Evolutionary conservation across 1,284 basidiomycete genomes (phyloP), one percentile per base, ranked within the genome.

Genomic region (Fomitopsis pinicola): DNA sequence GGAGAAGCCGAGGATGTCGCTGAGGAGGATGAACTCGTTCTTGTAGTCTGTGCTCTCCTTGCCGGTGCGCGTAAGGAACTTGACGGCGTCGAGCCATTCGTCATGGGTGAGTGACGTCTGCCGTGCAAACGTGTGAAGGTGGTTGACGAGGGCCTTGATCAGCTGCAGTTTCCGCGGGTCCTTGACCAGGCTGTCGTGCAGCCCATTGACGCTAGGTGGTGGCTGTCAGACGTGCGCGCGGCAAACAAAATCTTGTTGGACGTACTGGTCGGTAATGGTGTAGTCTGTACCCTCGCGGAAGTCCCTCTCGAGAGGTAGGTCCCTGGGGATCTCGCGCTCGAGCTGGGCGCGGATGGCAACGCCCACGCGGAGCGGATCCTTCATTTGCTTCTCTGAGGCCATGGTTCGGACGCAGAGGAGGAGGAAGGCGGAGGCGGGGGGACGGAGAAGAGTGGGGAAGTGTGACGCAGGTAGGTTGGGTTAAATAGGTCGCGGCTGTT

Each of bases 21-120:
- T 78, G 35, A 79, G 68, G n/a, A 79, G 69, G 53, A 78, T 74
- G 59, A 79, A 77, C 71, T 79, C 77, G 68, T 76, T 76, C 70
- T 75, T 75, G 66, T 71, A 73, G 17, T 72, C 71, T 26, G 75
- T 74, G 68, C 74, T 76, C 72, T 76, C 75, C 68, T 74, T 75
- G 33, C 75, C 75, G 38, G 71, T 72, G 36, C 72, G 71, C 30
- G 75, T 76, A 36, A 77, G 68, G 64, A 76, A 74, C 62, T 71
- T 66, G 59, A 77, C 68, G 5, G 73, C 72, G 19, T 66, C 66
- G 35, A 71, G 67, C 78, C 78, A 79, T 60, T 79, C 78, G 3
- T 68, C 69, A 58, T 77, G 75, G 42, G 73, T 75, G 42, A 75
- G 73, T 57, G 67, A 65, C n/a, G 73, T 75, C 63, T 78, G 75